These are phyloP conservation scores for Penicillium hordei DNA, from an alignment of 2,329 filamentous ascomycete species.

Conservation along the genomic window DNA sequence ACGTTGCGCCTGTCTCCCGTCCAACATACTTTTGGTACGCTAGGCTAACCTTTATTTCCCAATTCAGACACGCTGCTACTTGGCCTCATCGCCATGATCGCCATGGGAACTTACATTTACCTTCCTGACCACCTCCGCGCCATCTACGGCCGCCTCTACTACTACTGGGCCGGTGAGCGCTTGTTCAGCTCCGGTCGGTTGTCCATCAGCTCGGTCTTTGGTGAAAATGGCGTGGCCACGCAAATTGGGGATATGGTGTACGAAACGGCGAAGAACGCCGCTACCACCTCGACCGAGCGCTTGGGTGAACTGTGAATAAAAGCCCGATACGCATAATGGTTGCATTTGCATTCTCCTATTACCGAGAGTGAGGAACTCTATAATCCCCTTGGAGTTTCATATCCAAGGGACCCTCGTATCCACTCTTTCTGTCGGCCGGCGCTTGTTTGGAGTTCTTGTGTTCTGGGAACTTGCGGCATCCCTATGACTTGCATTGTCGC, in stretches of 20 bases:
- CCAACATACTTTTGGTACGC: neutral
- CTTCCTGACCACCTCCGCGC: constrained; percentile 86
- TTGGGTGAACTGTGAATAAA: constrained; percentile 35
- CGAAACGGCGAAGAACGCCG: constrained; percentile 48
- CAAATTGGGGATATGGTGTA: constrained; percentile 48
- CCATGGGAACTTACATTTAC: constrained; percentile 86
- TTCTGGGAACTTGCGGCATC: constrained; percentile 8
- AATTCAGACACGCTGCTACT: constrained; percentile 83
- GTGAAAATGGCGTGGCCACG: constrained; percentile 27
- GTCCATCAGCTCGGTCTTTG: constrained; percentile 36
- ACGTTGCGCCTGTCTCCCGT: constrained; percentile 41
- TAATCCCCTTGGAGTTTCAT: neutral
- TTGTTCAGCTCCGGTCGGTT: constrained; percentile 38
- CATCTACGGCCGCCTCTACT: constrained; percentile 82
- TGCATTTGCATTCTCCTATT: constrained; percentile 7
- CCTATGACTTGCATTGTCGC: constrained; percentile 14
- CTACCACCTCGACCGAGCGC: constrained; percentile 35
- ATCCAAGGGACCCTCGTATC: constrained; percentile 10
- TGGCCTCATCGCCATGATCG: constrained; percentile 80
- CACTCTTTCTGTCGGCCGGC: constrained; percentile 22
- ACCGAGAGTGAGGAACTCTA: neutral
- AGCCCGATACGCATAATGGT: neutral
- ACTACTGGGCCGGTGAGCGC: constrained; percentile 84
- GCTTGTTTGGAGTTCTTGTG: constrained; percentile 30
- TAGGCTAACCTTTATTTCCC: constrained; percentile 5